Conservation (phyloP, 2,329 filamentous ascomycete genomes). For the Apiospora arundinis region DNA sequence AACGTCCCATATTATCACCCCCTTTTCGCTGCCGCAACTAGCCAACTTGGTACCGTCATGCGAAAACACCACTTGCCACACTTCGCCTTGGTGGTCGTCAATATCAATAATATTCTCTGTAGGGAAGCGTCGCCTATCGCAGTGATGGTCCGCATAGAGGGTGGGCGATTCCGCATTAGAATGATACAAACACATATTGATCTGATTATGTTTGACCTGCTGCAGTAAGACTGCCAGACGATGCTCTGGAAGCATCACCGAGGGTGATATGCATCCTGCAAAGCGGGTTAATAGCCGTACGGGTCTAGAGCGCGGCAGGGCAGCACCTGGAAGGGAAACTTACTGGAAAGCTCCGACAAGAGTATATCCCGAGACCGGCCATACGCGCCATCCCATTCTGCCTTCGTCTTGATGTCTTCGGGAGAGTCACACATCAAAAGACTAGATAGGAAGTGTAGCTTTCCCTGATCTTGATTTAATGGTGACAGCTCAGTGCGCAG, state of each 20-base stretch:
- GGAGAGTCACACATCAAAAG: slow-evolving; percentile 86
- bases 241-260: slow-evolving; percentile 95
- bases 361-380: slow-evolving; percentile 77
- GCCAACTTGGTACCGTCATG: slow-evolving; percentile 84
- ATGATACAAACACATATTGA: slow-evolving; percentile 86
- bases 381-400: slow-evolving; percentile 83
- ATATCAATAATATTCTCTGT: slow-evolving; percentile 74
- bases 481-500: slow-evolving; percentile 88
- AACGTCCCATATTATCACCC: slow-evolving; percentile 84
- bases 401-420: slow-evolving; percentile 77
- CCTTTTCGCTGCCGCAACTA: slow-evolving; percentile 77
- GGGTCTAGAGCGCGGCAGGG: background rate
- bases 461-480: slow-evolving; percentile 76
- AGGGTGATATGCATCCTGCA: slow-evolving; percentile 87
- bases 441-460: slow-evolving; percentile 84
- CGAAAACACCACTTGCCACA: slow-evolving; percentile 92
- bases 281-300: slow-evolving; percentile 30
- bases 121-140: slow-evolving; percentile 82
- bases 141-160: slow-evolving; percentile 87
- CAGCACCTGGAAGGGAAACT: slow-evolving; percentile 38
- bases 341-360: slow-evolving; percentile 84
- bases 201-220: slow-evolving; percentile 83
- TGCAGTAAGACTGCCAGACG: slow-evolving; percentile 81
- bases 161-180: slow-evolving; percentile 81
- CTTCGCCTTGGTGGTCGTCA: slow-evolving; percentile 76